Evolutionary conservation across 345 rosid species (phyloP), one percentile per base, ranked within the genome.

Genomic region (Camelina laxa): DNA sequence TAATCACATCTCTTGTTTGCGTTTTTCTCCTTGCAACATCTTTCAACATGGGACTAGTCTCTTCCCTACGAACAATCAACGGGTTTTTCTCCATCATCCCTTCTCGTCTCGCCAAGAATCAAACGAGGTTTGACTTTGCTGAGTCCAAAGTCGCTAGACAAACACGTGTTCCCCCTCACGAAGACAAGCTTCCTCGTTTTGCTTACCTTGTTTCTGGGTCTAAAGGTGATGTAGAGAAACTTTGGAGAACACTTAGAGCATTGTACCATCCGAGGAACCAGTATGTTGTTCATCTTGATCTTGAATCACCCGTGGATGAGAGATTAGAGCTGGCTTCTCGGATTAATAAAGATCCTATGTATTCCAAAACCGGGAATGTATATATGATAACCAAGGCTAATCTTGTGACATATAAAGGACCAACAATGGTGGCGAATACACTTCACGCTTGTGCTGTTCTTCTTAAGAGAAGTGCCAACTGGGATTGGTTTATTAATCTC

Each of bases 401-500:
- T 80, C 92, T 96, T 90, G 99, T 96, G 67, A 96, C 99, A 3
- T 96, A 96, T 56, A 84, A 86, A 82, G 99, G 99, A 60, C 99
- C 99, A 2, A 92, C 99, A 19, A 96, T 96, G 99, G 98, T 96
- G 78, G 84, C 99, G 6, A 96, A 92, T 79, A 96, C 99, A 1
- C 98, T 96, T 77, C 99, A 96, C 66, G 99, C 99, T 74, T 91
- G 98, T 65, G 97, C 98, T 4, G 72, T 92, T 82, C 98, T 96
- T 75, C 92, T 96, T 31, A 91, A 84, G 86, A 86, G 77, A 76
- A 87, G 84, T 47, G 85, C 89, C 9, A 90, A 92, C 5, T 95
- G 99, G 99, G 98, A 95, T 82, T 95, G 99, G 99, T 95, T 95
- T 86, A 90, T 95, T 75, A 92, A 96, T 82, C 99, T 92, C 66